Evolutionary conservation across 805 yeast species (phyloP).

Genomic region (Pichia pseudocactophila): DNA sequence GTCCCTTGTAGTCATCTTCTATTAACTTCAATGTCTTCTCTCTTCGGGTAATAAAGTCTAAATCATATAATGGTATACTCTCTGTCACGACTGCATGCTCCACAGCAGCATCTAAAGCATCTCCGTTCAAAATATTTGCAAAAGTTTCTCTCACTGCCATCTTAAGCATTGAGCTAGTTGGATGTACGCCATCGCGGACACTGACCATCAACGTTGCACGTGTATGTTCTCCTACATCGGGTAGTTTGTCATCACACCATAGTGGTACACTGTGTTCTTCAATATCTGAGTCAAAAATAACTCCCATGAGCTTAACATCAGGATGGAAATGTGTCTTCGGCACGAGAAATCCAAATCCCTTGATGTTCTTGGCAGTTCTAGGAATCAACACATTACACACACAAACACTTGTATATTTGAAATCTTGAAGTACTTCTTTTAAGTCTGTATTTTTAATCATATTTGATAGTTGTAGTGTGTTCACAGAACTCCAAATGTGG

Average conservation of each 20-base stretch:
- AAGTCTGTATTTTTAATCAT: slow-evolving; percentile 19
- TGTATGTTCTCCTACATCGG: not conserved
- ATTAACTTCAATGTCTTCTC: not conserved
- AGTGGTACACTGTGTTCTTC: slow-evolving; percentile 40
- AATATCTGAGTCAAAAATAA: slow-evolving; percentile 82
- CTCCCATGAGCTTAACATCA: slow-evolving; percentile 60
- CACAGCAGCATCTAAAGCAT: not conserved
- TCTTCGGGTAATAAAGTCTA: not conserved
- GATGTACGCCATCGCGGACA: not conserved
- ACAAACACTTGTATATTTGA: slow-evolving; percentile 42
- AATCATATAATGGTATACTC: not conserved
- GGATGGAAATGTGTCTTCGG: slow-evolving; percentile 42
- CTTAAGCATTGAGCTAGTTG: not conserved
- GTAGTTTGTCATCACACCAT: not conserved
- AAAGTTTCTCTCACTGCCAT: not conserved
- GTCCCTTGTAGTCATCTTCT: not conserved
- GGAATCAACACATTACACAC: slow-evolving; percentile 64
- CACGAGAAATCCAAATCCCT: slow-evolving; percentile 83
- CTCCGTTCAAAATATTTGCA: not conserved
- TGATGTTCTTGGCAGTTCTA: slow-evolving; percentile 30
- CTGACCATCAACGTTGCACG: not conserved
- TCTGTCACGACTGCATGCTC: not conserved
- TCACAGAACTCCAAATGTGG: slow-evolving; percentile 53
- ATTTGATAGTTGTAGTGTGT: slow-evolving; percentile 32
- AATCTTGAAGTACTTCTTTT: slow-evolving; percentile 12